Evolutionary conservation across 768 basidiomycete species (phyloP).

Genomic region (Scleroderma citrinum): DNA sequence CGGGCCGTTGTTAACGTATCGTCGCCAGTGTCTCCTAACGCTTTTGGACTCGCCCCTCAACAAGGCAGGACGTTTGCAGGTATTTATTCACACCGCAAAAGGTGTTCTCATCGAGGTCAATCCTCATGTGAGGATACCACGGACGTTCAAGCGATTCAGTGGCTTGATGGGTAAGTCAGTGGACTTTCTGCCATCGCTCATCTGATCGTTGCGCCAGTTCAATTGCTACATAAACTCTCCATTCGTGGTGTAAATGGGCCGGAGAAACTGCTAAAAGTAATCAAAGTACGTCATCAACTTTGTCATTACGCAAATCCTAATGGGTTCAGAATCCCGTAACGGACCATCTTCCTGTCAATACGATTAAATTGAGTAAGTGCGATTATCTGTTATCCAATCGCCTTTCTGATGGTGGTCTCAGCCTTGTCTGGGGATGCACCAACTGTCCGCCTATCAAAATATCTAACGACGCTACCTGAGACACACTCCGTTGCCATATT

Average conservation of each 20-base stretch:
- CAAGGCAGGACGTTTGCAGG: conserved; percentile 93
- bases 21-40: conserved; percentile 80
- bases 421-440: conserved; percentile 91
- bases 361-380: conserved; percentile 86
- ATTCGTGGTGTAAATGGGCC: conserved; percentile 96
- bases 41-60: conserved; percentile 96
- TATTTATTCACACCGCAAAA: conserved; percentile 96
- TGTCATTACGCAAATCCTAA: background rate
- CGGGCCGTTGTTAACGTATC: background rate
- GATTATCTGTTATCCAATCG: background rate
- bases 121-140: conserved; percentile 93
- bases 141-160: conserved; percentile 98
- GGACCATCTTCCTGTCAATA: conserved; percentile 93
- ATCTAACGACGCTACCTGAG: conserved; percentile 78
- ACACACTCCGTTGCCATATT: conserved; percentile 92
- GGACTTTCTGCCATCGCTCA: background rate
- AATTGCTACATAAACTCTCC: conserved; percentile 92
- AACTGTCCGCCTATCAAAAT: conserved; percentile 72
- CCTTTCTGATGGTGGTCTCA: conserved; percentile 25
- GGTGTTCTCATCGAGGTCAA: conserved; percentile 98
- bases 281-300: conserved; percentile 58
- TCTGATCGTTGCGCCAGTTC: conserved; percentile 49
- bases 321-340: conserved; percentile 76
- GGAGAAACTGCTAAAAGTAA: conserved; percentile 94
- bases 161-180: conserved; percentile 85